These are phyloP conservation scores for Metschnikowia similis DNA, from an alignment of 805 yeast genomes.

Conservation along the genomic window DNA sequence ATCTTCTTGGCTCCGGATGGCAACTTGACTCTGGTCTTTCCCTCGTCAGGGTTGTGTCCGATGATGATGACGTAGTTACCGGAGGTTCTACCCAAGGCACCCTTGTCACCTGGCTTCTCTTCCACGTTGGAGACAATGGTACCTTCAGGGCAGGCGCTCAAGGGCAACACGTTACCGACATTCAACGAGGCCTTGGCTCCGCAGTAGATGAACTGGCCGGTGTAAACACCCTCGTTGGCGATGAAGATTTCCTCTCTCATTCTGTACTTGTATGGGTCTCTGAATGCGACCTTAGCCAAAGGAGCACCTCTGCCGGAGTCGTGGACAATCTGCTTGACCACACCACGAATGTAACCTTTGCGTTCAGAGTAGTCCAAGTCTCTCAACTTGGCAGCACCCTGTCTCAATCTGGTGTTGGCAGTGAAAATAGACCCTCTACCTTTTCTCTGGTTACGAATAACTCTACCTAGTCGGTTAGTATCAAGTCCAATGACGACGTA, in stretches of 20 bases:
- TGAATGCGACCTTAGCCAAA: conserved; percentile 64
- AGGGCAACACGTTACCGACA: conserved; percentile 99
- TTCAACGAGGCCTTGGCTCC: conserved; percentile 99
- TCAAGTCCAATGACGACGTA: too few species aligned
- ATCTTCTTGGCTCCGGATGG: conserved; percentile 98
- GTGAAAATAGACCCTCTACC: conserved; percentile 99
- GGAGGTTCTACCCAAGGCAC: conserved; percentile 99
- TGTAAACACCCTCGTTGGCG: conserved; percentile 99
- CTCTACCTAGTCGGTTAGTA: conserved; percentile 68
- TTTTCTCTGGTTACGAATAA: conserved; percentile 99
- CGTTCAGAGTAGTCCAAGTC: conserved; percentile 98
- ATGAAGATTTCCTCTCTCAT: conserved; percentile 97
- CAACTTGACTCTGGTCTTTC: conserved; percentile 93
- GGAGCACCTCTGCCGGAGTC: conserved; percentile 99
- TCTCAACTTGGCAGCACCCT: conserved; percentile 99
- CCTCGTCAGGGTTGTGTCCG: conserved; percentile 99
- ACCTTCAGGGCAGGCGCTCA: conserved; percentile 98
- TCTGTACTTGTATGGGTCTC: conserved; percentile 99
- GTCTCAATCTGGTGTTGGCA: conserved; percentile 99
- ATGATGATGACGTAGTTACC: conserved; percentile 99
- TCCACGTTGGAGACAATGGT: conserved; percentile 97
- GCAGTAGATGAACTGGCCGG: conserved; percentile 98
- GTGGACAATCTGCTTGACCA: conserved; percentile 97
- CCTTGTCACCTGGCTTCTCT: conserved; percentile 99
- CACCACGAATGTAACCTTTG: conserved; percentile 99